Base-by-base conservation (phyloP, 2,329 filamentous ascomycete genomes). In the Erysiphe pulchra region DNA sequence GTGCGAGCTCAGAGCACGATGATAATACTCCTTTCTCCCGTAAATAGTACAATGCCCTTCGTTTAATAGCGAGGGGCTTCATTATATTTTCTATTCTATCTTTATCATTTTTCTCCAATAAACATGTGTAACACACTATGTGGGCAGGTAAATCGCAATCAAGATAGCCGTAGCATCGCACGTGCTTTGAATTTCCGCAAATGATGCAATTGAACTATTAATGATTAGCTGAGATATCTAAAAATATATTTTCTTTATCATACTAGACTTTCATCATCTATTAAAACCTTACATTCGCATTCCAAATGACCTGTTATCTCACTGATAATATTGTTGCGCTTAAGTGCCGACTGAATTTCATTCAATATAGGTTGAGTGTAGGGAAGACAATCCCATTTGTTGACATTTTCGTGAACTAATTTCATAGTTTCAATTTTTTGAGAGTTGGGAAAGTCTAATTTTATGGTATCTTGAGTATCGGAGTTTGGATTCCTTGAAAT, bases 141-240 rank as follows among this genome's bases (percentile, higher is more conserved):
- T 47, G 18, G 18, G 30, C 18, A 9, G 37, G 39, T 7, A 37
- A n/a, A 20, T 7, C 12, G 13, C 31, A 20, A 45, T 48, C 44
- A n/a, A 48, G 40, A 42, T 52, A 54, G 11, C 53, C 54, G 47
- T 55, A 55, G 34, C 54, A 55, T 36, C 47, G 46, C 33, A 42
- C 33, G 37, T 55, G 54, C n/a, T 47, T 47, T 16, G 32, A 48
- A 10, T 47, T 46, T 5, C 39, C 17, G 43, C 54, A 55, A 2
- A 48, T 44, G 17, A 14, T 37, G 33, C 54, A 55, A 46, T 51
- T 31, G n/a, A 53, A 45, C 54, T 54, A 30, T n/a, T 30, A 41
- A 8, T 2, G 18, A 42, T 42, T 44, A 47, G 30, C 36, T 32
- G 6, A 43, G 16, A 44, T 32, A 43, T 33, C 31, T 20, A 16